Evolutionary conservation across 2,329 filamentous ascomycete species (phyloP), one percentile per base, ranked within the genome.

Genomic region (Pyricularia pennisetigena): DNA sequence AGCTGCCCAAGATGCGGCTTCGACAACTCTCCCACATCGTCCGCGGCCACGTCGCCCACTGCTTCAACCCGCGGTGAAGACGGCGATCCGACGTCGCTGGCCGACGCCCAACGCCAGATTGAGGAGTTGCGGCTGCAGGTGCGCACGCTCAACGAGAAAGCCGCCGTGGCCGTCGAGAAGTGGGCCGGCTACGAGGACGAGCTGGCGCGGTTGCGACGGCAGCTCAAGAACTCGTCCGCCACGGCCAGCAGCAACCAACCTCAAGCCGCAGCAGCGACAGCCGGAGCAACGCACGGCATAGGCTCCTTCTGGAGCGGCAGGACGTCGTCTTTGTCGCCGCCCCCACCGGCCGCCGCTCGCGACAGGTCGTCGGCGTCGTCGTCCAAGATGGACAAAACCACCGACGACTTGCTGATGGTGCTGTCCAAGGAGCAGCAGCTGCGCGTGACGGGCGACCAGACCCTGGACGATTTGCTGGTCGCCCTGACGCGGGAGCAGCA

Each of bases 121-220:
- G 79, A 83, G 71, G 89, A 93, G 73, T 82, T 94, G 63, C 87
- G 93, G 77, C 83, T 85, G 49, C 90, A 93, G 74, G 87, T 94
- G 68, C 83, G 85, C 68, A 78, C 88, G 68, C 83, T 94, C 69
- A 92, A 88, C 76, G 83, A 90, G 72, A 92, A 91, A 78, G 89
- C 89, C 68, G 85, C 88, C 3, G 86, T 87, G 41, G 82, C 82
- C 75, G 83, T 87, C 70, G 85, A 88, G 77, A 85, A 84, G 75
- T 88, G 85, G 85, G 90, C 91, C 74, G 89, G 93, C 80, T 93
- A 93, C 82, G 91, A 94, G 79, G 90, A 93, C 77, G 90, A 93
- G 76, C 83, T 93, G 59, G 82, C 86, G 63, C 81, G 78, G 63
- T 81, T 93, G 68, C 86, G 86, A 64, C 65, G 69, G 61, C 71